These are phyloP conservation scores for Globisporangium radiosum DNA, from an alignment of 352 stramenopile genomes.

Conservation along the genomic window DNA sequence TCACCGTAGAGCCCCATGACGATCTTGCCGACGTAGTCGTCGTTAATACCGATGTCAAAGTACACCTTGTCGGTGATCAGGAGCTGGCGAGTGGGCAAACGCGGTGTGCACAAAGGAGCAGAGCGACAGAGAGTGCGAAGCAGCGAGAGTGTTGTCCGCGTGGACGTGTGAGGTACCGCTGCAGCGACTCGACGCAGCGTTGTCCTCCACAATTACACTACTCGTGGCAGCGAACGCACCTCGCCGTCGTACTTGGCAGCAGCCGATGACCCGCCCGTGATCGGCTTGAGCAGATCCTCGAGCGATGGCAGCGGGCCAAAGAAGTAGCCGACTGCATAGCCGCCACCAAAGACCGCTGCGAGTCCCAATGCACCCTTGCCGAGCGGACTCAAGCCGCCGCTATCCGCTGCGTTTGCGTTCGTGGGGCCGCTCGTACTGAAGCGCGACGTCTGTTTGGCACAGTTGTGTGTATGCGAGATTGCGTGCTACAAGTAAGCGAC, in stretches of 20 bases:
- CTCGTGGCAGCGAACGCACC: slow-evolving; percentile 12
- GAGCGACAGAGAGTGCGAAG: neutral
- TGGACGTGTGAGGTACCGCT: too few species aligned
- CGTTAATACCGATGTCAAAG: slow-evolving; percentile 96
- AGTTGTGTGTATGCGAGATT: too few species aligned
- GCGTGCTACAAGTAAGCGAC: too few species aligned
- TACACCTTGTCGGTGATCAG: slow-evolving; percentile 88
- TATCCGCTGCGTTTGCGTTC: too few species aligned
- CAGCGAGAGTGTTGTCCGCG: too few species aligned
- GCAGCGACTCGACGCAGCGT: too few species aligned
- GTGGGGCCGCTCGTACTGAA: slow-evolving; percentile 9
- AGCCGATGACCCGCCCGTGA: slow-evolving; percentile 24
- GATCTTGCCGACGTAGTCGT: slow-evolving; percentile 81
- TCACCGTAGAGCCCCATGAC: slow-evolving; percentile 77
- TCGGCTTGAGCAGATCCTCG: slow-evolving; percentile 36
- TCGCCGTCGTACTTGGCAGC: slow-evolving; percentile 35
- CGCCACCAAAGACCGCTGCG: slow-evolving; percentile 45
- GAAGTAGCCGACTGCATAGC: slow-evolving; percentile 64
- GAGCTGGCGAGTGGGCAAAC: slow-evolving; percentile 18
- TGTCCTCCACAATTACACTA: too few species aligned
- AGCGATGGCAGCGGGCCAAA: slow-evolving; percentile 59
- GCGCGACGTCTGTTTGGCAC: neutral
- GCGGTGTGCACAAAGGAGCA: neutral
- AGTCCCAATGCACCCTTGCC: slow-evolving; percentile 41
- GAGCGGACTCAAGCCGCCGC: slow-evolving; percentile 25